phyloP scores from a whole-genome alignment of 345 rosid genomes.

The Camelina neglecta region DNA sequence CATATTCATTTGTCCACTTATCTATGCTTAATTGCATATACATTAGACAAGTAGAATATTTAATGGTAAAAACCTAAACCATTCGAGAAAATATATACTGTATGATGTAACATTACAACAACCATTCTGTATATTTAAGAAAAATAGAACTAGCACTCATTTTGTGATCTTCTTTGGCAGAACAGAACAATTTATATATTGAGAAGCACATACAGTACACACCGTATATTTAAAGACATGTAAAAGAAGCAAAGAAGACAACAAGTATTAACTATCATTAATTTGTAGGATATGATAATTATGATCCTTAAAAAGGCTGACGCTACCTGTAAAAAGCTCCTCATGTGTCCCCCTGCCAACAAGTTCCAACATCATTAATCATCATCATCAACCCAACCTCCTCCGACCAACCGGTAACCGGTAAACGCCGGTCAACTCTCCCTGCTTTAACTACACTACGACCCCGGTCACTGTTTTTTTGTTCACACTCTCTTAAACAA shows the following conservation, averaged over 20 bases:
- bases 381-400: conserved; percentile 46
- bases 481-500: not conserved
- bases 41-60: not conserved
- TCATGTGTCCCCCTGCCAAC: conserved; percentile 44
- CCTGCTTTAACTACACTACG: conserved; percentile 13
- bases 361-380: conserved; percentile 48
- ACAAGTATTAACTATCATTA: too few relatives aligned
- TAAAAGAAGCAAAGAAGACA: not conserved
- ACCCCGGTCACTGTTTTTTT: not conserved
- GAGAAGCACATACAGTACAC: not conserved
- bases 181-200: not conserved
- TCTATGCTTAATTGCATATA: not conserved
- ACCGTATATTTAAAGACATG: not conserved
- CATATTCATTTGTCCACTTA: not conserved
- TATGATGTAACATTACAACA: not conserved
- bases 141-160: not conserved
- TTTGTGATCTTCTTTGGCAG: not conserved
- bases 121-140: not conserved
- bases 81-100: not conserved
- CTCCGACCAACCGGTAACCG: conserved; percentile 19
- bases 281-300: not conserved
- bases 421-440: conserved; percentile 37
- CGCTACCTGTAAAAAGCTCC: conserved; percentile 40
- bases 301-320: conserved; percentile 35
- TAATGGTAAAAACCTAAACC: not conserved